phyloP scores from a whole-genome alignment of 2,329 filamentous ascomycete species.

The Gremmenia infestans region DNA sequence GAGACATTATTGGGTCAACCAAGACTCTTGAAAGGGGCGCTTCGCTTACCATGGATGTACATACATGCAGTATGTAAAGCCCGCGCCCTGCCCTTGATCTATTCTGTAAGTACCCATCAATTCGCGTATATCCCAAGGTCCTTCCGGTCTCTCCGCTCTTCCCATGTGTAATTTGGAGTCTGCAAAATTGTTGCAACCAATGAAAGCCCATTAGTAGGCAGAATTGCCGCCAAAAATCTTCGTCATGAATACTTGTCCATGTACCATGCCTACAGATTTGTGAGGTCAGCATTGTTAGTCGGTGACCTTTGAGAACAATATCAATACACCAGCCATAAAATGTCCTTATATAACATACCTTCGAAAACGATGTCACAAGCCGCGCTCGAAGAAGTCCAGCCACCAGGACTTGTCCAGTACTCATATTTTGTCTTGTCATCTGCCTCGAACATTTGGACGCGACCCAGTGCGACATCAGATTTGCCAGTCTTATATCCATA shows the following conservation, averaged over 20 bases:
- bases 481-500: slow-evolving; percentile 12
- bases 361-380: background rate
- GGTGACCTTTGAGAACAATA: too few relatives aligned
- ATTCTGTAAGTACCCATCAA: background rate
- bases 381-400: background rate
- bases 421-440: slow-evolving; percentile 10
- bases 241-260: slow-evolving; percentile 19
- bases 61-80: slow-evolving; percentile 19
- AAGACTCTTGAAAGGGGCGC: too few relatives aligned
- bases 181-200: slow-evolving; percentile 14
- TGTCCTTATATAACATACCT: background rate
- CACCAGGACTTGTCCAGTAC: slow-evolving; percentile 9
- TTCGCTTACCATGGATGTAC: slow-evolving; percentile 13
- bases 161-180: slow-evolving; percentile 17
- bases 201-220: slow-evolving; percentile 11
- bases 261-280: slow-evolving; percentile 7
- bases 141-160: slow-evolving; percentile 12
- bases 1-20: too few relatives aligned
- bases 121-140: slow-evolving; percentile 10
- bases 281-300: background rate
- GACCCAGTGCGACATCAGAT: background rate
- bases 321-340: too few relatives aligned
- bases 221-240: slow-evolving; percentile 15
- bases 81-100: background rate
- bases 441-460: background rate